These are phyloP conservation scores for Peronospora farinosa DNA, from an alignment of 352 stramenopile species.

Conservation along the genomic window DNA sequence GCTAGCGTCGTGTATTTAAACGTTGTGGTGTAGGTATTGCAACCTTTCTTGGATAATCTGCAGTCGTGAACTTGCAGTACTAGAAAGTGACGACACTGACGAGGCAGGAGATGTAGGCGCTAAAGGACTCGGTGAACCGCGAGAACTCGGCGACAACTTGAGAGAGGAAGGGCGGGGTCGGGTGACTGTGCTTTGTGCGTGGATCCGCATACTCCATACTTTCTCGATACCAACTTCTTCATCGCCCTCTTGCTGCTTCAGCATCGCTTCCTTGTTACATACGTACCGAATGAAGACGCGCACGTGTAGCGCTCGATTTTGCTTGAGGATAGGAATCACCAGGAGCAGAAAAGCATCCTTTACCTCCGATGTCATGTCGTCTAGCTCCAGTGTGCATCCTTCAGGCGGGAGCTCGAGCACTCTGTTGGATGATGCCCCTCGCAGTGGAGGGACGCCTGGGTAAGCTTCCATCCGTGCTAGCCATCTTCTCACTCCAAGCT, in stretches of 20 bases:
- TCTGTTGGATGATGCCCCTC: slow-evolving; percentile 11
- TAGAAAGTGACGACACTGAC: slow-evolving; percentile 26
- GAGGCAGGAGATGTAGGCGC: slow-evolving; percentile 20
- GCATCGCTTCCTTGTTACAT: neutral
- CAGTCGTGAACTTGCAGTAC: slow-evolving; percentile 32
- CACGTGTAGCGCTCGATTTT: slow-evolving; percentile 42
- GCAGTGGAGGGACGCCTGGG: slow-evolving; percentile 17
- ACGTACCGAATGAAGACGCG: slow-evolving; percentile 50
- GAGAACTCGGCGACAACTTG: slow-evolving; percentile 13
- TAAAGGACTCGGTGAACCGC: slow-evolving; percentile 9
- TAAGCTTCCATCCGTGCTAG: slow-evolving; percentile 39
- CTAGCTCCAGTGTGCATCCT: slow-evolving; percentile 40
- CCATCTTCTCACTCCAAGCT: slow-evolving; percentile 34
- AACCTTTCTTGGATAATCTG: slow-evolving; percentile 62
- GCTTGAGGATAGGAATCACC: slow-evolving; percentile 55
- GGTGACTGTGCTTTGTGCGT: slow-evolving; percentile 34
- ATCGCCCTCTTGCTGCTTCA: slow-evolving; percentile 10
- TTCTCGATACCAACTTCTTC: slow-evolving; percentile 12
- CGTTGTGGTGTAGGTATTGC: slow-evolving; percentile 41
- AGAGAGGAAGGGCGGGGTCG: slow-evolving; percentile 4
- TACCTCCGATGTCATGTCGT: slow-evolving; percentile 55
- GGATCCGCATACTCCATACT: slow-evolving; percentile 59
- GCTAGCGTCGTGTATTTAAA: neutral
- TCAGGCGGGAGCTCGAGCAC: slow-evolving; percentile 24
- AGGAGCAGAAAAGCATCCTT: slow-evolving; percentile 73